Conservation (phyloP, 306 rosid species). For the Quercus suber region DNA sequence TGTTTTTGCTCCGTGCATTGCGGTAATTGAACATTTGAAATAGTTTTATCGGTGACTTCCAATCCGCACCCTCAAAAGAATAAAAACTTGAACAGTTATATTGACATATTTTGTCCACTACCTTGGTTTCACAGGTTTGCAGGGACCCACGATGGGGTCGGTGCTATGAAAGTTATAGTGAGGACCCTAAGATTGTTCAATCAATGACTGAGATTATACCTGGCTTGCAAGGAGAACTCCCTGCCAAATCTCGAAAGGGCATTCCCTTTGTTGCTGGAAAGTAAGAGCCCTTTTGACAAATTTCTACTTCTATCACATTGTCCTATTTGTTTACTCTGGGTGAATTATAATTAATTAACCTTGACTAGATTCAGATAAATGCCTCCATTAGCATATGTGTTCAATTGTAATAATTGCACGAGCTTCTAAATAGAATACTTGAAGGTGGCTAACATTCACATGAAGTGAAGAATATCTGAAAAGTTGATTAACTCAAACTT, state of each 20-base stretch:
- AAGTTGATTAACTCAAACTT: background rate
- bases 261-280: conserved; percentile 87
- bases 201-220: conserved; percentile 89
- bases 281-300: conserved; percentile 47
- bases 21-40: conserved; percentile 47
- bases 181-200: conserved; percentile 71
- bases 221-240: conserved; percentile 92
- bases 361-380: background rate
- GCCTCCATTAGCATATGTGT: background rate
- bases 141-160: conserved; percentile 99
- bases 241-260: conserved; percentile 58
- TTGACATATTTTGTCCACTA: conserved; percentile 12
- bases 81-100: background rate
- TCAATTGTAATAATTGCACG: background rate
- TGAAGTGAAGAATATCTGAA: background rate
- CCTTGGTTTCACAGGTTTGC: conserved; percentile 60
- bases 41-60: background rate
- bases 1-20: conserved; percentile 92
- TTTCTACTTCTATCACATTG: background rate
- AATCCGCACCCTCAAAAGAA: background rate
- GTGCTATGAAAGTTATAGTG: conserved; percentile 97
- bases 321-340: background rate
- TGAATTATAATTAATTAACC: background rate
- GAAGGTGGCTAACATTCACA: background rate
- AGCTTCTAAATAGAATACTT: background rate